These are phyloP conservation scores for Diaporthe ampelina DNA, from an alignment of 2,329 filamentous ascomycete species.

Conservation along the genomic window DNA sequence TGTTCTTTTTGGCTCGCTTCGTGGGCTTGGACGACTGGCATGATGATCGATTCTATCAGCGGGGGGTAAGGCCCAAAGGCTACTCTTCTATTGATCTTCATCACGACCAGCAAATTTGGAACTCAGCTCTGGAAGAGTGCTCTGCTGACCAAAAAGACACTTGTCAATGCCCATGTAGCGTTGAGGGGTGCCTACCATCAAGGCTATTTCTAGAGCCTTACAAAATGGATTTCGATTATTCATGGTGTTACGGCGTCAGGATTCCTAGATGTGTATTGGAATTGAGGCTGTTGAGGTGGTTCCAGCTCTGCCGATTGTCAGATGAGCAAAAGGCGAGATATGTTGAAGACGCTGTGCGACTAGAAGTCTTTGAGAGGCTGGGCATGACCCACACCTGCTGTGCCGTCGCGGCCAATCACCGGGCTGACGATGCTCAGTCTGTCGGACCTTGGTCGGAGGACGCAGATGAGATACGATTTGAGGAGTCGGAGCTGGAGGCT, in stretches of 20 bases:
- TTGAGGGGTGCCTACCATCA: neutral
- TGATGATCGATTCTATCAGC: too few relatives aligned
- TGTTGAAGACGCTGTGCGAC: conserved; percentile 4
- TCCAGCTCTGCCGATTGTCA: neutral
- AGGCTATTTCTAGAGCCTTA: neutral
- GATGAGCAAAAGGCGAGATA: neutral
- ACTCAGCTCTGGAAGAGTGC: neutral
- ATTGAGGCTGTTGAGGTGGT: neutral
- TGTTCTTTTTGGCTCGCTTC: neutral
- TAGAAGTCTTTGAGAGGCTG: neutral
- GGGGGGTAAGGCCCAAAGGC: too few relatives aligned
- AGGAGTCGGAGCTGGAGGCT: neutral
- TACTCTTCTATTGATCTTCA: neutral
- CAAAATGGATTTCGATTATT: neutral
- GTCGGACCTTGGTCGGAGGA: neutral
- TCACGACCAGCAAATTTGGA: neutral
- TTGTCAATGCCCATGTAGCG: neutral
- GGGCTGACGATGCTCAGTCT: neutral
- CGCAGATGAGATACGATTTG: neutral
- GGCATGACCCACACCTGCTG: neutral
- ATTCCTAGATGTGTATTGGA: neutral
- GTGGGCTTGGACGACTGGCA: neutral
- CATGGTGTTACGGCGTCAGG: neutral
- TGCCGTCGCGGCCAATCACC: neutral
- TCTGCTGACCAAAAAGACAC: neutral